Evolutionary conservation across 2,329 filamentous ascomycete genomes (phyloP).

Genomic region (Ascomycota sp.): DNA sequence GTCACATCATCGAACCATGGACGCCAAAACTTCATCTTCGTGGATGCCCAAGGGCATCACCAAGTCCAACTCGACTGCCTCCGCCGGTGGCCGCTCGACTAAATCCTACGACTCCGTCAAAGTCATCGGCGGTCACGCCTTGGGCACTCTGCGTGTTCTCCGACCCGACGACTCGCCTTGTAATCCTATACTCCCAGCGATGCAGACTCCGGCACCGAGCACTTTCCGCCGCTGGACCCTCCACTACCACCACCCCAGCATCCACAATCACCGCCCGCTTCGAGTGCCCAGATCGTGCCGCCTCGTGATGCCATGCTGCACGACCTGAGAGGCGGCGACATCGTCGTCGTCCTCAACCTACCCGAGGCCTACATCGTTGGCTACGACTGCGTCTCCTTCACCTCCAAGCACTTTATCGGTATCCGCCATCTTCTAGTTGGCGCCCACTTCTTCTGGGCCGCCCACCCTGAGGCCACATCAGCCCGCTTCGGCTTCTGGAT

Average conservation of each 20-base stretch:
- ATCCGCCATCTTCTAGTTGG: conserved; percentile 34
- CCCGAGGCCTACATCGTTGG: conserved; percentile 30
- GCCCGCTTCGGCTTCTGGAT: conserved; percentile 39
- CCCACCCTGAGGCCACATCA: conserved; percentile 25
- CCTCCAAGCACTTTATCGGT: conserved; percentile 26
- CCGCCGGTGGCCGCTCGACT: conserved; percentile 8
- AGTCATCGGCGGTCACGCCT: conserved; percentile 18
- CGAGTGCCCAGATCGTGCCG: neutral
- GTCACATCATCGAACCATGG: conserved; percentile 4
- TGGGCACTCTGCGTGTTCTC: conserved; percentile 22
- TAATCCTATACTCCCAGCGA: conserved; percentile 2
- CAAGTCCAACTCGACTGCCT: conserved; percentile 15
- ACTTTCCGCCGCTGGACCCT: conserved; percentile 11
- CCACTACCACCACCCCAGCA: conserved; percentile 1
- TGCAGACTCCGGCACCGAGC: conserved; percentile 5
- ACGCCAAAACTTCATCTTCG: conserved; percentile 5
- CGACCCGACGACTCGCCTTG: conserved; percentile 5
- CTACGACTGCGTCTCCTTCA: conserved; percentile 29
- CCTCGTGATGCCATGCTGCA: conserved; percentile 7
- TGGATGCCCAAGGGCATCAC: conserved; percentile 9
- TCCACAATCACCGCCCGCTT: neutral
- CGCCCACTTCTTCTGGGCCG: conserved; percentile 38
- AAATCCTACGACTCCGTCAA: conserved; percentile 17
- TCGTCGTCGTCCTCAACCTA: conserved; percentile 24
- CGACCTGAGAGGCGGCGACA: conserved; percentile 21